phyloP scores from a whole-genome alignment of 495 filamentous ascomycete species.

The Hypoxylon intermedium region DNA sequence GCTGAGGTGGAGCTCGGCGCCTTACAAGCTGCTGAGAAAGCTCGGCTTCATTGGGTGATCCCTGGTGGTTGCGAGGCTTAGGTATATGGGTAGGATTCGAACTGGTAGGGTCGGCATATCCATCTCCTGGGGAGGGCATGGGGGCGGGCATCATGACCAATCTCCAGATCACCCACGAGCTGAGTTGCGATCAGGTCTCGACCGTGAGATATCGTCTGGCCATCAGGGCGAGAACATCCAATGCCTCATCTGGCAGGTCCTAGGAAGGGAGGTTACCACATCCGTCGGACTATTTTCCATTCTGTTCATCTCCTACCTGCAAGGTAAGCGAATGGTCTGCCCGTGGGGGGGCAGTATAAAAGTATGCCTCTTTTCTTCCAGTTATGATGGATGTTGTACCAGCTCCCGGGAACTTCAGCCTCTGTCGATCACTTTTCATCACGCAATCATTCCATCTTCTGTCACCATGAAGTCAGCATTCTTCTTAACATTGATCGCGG shows the following conservation, averaged over 20 bases:
- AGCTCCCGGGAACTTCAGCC: constrained; percentile 20
- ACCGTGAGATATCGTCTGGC: constrained; percentile 29
- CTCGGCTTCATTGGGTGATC: constrained; percentile 29
- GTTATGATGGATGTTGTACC: constrained; percentile 19
- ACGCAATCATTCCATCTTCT: constrained; percentile 24
- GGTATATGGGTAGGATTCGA: constrained; percentile 19
- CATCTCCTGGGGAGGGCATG: constrained; percentile 8
- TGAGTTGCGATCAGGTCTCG: constrained; percentile 28
- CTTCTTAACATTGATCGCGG: constrained; percentile 41
- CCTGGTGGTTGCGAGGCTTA: constrained; percentile 24
- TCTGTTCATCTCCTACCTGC: constrained; percentile 14
- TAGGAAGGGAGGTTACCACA: constrained; percentile 19
- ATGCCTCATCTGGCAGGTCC: constrained; percentile 40
- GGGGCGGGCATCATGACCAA: constrained; percentile 14
- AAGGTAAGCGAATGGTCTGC: constrained; percentile 13
- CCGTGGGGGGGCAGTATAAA: constrained; percentile 25
- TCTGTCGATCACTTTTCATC: constrained; percentile 26
- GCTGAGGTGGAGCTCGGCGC: constrained; percentile 38
- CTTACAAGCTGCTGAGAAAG: constrained; percentile 43
- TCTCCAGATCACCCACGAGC: constrained; percentile 28
- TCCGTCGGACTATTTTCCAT: constrained; percentile 15
- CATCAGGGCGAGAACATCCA: constrained; percentile 26
- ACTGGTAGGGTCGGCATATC: constrained; percentile 27
- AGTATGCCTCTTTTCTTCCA: constrained; percentile 16
- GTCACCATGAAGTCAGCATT: constrained; percentile 47